Conservation (phyloP, 2,329 filamentous ascomycete genomes). For the Fusarium poae region DNA sequence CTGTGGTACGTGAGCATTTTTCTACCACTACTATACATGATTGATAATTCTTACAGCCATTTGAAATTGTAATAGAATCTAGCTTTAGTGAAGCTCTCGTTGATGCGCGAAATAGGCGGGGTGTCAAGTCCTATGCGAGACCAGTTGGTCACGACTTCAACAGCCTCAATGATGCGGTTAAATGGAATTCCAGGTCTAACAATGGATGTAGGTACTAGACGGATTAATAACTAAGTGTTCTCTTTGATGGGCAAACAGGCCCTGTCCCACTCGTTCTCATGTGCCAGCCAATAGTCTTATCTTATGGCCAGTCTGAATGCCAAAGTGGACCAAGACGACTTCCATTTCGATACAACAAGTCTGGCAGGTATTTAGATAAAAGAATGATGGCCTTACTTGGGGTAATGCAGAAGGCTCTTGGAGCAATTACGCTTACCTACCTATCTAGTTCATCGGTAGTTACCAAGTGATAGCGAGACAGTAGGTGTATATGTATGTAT, state of each 20-base stretch:
- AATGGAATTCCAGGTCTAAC: constrained; percentile 14
- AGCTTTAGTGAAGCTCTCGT: background rate
- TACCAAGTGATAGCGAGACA: background rate
- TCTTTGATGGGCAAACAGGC: constrained; percentile 6
- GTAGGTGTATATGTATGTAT: background rate
- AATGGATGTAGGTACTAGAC: constrained; percentile 3
- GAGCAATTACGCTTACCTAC: background rate
- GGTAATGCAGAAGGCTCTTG: background rate
- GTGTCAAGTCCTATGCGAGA: background rate
- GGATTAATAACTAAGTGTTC: constrained; percentile 28
- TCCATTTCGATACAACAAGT: background rate
- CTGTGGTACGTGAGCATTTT: constrained; percentile 48
- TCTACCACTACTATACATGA: background rate
- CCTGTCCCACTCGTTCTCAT: constrained; percentile 38
- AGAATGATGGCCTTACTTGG: background rate
- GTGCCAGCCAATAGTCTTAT: constrained; percentile 39
- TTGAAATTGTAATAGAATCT: background rate
- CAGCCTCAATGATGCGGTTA: constrained; percentile 25
- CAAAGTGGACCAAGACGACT: constrained; percentile 15
- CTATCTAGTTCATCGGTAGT: no score
- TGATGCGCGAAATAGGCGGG: constrained; percentile 14
- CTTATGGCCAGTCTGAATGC: constrained; percentile 5
- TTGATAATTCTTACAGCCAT: constrained; percentile 42
- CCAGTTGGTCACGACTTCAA: constrained; percentile 2
- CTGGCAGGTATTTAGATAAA: background rate